phyloP scores from a whole-genome alignment of 148 eudicot species.

The Camellia lanceoleosa region DNA sequence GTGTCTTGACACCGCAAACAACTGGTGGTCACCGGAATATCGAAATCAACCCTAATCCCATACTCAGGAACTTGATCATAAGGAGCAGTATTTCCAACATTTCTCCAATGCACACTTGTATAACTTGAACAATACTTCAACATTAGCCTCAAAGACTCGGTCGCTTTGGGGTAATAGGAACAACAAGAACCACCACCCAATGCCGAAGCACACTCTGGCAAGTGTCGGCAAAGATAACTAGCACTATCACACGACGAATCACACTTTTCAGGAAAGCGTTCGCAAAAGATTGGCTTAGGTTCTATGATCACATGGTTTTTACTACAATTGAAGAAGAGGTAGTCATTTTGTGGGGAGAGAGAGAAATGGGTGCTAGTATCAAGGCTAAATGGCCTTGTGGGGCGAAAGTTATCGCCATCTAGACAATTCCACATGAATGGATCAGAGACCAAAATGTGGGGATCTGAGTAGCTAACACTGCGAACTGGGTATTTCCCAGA shows the following conservation, averaged over 20 bases:
- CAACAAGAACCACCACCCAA: conserved; percentile 55
- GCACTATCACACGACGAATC: conserved; percentile 77
- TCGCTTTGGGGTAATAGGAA: conserved; percentile 83
- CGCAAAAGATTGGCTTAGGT: conserved; percentile 78
- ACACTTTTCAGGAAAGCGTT: conserved; percentile 68
- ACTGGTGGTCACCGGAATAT: conserved; percentile 63
- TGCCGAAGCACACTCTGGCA: conserved; percentile 63
- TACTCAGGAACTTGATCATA: conserved; percentile 74
- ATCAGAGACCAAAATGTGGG: conserved; percentile 67
- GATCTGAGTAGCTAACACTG: conserved; percentile 61
- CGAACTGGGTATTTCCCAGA: conserved; percentile 71
- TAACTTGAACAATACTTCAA: conserved; percentile 64
- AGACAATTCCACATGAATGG: conserved; percentile 85
- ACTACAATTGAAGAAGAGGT: conserved; percentile 89
- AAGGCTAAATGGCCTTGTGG: conserved; percentile 71
- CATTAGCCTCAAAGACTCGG: conserved; percentile 78
- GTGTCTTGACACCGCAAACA: conserved; percentile 80
- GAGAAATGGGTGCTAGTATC: conserved; percentile 71
- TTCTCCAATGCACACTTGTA: conserved; percentile 78
- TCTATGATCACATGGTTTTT: conserved; percentile 54
- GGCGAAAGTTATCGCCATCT: conserved; percentile 61
- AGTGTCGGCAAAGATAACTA: conserved; percentile 71
- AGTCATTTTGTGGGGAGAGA: conserved; percentile 73
- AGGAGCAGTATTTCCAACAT: conserved; percentile 48
- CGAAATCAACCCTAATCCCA: conserved; percentile 81